Evolutionary conservation across 352 stramenopile species (phyloP).

Genomic region (Phytophthora pseudosyringae): DNA sequence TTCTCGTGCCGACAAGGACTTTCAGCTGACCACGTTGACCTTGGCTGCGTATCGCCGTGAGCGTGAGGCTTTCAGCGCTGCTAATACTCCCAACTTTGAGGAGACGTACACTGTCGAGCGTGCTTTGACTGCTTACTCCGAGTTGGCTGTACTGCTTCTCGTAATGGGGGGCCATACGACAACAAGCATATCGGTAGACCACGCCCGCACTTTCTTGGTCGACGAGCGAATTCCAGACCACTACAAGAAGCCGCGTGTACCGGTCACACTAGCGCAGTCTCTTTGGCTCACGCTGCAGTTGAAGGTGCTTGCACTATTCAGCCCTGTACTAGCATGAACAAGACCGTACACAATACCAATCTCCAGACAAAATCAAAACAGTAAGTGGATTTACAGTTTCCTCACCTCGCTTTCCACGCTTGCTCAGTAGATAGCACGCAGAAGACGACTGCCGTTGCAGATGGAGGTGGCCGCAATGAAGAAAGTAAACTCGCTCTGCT

Average conservation of each 20-base stretch:
- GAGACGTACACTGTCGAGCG: slow-evolving; percentile 44
- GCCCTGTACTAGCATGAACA: not conserved
- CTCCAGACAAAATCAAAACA: slow-evolving; percentile 9
- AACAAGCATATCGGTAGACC: slow-evolving; percentile 45
- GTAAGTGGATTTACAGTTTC: slow-evolving; percentile 12
- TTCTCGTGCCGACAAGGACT: slow-evolving; percentile 30
- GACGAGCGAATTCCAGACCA: slow-evolving; percentile 56
- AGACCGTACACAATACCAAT: not conserved
- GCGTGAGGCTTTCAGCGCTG: slow-evolving; percentile 50
- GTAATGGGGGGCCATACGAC: slow-evolving; percentile 49
- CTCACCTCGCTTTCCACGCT: not conserved
- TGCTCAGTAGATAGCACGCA: slow-evolving; percentile 61
- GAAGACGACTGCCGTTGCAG: slow-evolving; percentile 72
- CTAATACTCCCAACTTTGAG: slow-evolving; percentile 49
- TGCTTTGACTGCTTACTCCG: slow-evolving; percentile 46
- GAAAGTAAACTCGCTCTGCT: slow-evolving; percentile 67
- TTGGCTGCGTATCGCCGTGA: slow-evolving; percentile 55
- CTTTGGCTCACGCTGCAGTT: slow-evolving; percentile 52
- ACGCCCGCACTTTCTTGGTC: slow-evolving; percentile 55
- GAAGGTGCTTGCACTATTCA: slow-evolving; percentile 40
- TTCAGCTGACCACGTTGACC: slow-evolving; percentile 40
- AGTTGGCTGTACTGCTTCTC: slow-evolving; percentile 56
- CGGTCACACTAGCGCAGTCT: slow-evolving; percentile 39
- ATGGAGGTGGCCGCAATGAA: slow-evolving; percentile 76
- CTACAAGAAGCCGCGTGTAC: slow-evolving; percentile 41